Base-by-base conservation (phyloP, 2,329 filamentous ascomycete genomes). In the Colletotrichum sublineola region DNA sequence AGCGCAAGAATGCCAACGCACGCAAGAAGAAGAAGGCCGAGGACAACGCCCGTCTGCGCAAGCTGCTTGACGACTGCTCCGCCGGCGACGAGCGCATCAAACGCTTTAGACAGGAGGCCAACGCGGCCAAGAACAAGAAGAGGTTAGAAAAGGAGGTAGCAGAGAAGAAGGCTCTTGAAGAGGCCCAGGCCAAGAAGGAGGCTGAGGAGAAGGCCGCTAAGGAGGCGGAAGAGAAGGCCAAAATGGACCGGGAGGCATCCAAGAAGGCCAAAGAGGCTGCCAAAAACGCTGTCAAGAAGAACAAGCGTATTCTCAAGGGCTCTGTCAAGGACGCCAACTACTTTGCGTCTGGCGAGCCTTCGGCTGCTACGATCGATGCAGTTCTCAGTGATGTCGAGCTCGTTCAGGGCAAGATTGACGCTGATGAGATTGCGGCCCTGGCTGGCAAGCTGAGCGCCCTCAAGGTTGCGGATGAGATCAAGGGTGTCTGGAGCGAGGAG, bases 11-110 rank as follows among this genome's bases (percentile, higher is more conserved):
- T 86, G 91, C 93, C 86, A 98, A 97, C 81, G 92, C 95, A 52
- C 94, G 96, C 82, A 97, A 96, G 86, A 99, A 99, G 95, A 97
- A 95, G 90, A 99, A 99, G 95, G 94, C 92, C 36, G 96, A 99
- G 87, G 97, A 99, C 85, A 97, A 93, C 78, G 89, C 93, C 63
- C 95, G 97, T 79, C 90, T 99, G 73, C 92, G 96, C 80, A 93
- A 95, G 84, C 84, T 98, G 68, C 92, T 99, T 36, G 96, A 99
- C 80, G 94, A 97, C 75, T 92, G 90, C 76, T 91, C 96, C 24
- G 91, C 92, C 42, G 88, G 89, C 55, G 96, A 99, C 80, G 95
- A 97, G 87, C 94, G 96, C 76, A 98, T 98, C 88, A 98, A 98
- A 92, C 92, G 92, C 78, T 99, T 99, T 93, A 90, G 93, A 77